Base-by-base conservation (phyloP, 2,329 filamentous ascomycete genomes). In the Calonectria hawksworthii region DNA sequence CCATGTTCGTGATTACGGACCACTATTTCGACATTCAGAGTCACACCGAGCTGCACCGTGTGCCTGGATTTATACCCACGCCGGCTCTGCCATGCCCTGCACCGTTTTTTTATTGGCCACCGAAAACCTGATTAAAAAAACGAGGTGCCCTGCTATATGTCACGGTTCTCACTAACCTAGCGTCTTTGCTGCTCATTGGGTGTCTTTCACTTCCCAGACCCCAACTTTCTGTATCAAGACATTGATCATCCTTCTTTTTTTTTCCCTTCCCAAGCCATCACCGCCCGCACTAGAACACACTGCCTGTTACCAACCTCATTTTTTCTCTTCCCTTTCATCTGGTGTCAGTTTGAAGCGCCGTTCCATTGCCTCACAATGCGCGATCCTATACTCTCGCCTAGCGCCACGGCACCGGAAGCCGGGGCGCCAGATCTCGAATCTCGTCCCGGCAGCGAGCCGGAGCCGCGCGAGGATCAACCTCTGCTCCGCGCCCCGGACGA, bases 401-500 rank as follows among this genome's bases (percentile, higher is more conserved):
- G 23, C 34, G 21, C 44, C 54, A 32, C 51, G 7, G 52, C 61
- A 23, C 26, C 64, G 26, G 67, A 41, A 23, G 41, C 54, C 44
- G 32, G 47, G 56, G 66, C 44, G 21, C 36, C 64, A 34, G 73
- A 61, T 18, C 51, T 73, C 52, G 56, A 72, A 54, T 41, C 63
- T 26, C 34, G 63, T 36, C 74, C 30, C 59, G 56, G 32, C 11
- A 41, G 26, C 14, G 30, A 21, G 30, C 16, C 54, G 1, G 70
- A 77, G 13, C 38, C 68, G 44, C 65, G 70, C 26, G 79, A 81
- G 47, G 78, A 77, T 51, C 76, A 80, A n/a, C 78, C 79, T 28
- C 69, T 80, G 16, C 78, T 80, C 47, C 74, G 51, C 13, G 56
- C 78, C 44, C 79, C 79, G 2, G 59, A 80, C 26, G 77, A 80